These are phyloP conservation scores for Cornus kousa DNA, from an alignment of 148 eudicot genomes.

Conservation along the genomic window DNA sequence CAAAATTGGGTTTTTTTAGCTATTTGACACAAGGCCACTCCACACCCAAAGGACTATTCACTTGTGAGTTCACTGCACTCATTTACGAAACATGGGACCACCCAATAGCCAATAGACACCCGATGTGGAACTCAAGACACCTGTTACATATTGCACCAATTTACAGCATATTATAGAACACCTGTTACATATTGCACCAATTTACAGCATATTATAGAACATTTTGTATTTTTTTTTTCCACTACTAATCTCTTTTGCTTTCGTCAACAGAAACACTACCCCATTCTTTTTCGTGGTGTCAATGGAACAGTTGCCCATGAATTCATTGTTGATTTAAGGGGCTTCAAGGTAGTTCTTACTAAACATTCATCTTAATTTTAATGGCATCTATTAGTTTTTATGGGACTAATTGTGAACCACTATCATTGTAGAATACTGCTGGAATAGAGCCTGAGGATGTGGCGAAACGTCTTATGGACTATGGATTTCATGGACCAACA, in stretches of 20 bases:
- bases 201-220: neutral
- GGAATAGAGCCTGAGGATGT: slow-evolving; percentile 97
- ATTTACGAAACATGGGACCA: too few relatives aligned
- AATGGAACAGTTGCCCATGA: slow-evolving; percentile 98
- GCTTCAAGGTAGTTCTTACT: slow-evolving; percentile 63
- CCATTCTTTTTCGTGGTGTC: slow-evolving; percentile 95
- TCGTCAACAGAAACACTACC: slow-evolving; percentile 64
- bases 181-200: too few relatives aligned
- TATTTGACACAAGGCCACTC: too few relatives aligned
- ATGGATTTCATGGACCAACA: slow-evolving; percentile 95
- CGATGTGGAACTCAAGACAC: too few relatives aligned
- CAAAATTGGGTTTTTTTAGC: too few relatives aligned
- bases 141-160: too few relatives aligned
- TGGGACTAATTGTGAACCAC: neutral
- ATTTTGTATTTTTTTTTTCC: neutral
- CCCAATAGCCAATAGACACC: too few relatives aligned
- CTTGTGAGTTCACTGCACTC: too few relatives aligned
- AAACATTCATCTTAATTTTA: neutral
- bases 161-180: neutral
- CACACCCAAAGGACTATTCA: too few relatives aligned
- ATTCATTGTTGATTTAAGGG: slow-evolving; percentile 88
- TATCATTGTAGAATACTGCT: slow-evolving; percentile 63
- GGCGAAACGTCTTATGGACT: slow-evolving; percentile 97
- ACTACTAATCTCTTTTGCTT: slow-evolving; percentile 2
- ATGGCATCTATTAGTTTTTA: neutral